Conservation (phyloP, 257 asterid genomes). For the Solanum corneliomulleri region DNA sequence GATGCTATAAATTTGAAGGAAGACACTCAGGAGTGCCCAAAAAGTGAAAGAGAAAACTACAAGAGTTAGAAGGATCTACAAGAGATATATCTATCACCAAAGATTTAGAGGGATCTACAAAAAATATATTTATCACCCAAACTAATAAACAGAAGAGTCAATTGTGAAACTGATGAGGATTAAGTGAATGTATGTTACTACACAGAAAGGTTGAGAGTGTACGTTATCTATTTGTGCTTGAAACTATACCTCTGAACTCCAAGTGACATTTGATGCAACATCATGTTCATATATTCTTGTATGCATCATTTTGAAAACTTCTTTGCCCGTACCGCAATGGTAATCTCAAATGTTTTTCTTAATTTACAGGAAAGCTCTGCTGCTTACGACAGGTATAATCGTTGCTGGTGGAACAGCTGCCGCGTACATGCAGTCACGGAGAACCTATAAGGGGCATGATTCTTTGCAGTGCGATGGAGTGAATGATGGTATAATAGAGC, state of each 20-base stretch:
- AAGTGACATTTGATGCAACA: not conserved
- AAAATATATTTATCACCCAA: not conserved
- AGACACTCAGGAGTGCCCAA: not conserved
- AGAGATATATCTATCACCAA: not conserved
- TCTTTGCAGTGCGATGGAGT: constrained; percentile 40
- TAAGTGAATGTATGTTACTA: not conserved
- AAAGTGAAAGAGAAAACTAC: not conserved
- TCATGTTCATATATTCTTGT: not conserved
- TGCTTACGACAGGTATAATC: constrained; percentile 77
- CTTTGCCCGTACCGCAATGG: not conserved
- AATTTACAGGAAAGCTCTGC: constrained; percentile 59
- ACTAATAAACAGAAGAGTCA: not conserved
- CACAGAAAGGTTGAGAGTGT: not conserved
- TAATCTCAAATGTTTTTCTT: not conserved
- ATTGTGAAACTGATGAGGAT: not conserved
- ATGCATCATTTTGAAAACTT: not conserved
- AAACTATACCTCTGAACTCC: not conserved
- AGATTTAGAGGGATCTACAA: not conserved
- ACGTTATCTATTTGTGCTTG: not conserved
- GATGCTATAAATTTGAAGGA: not conserved
- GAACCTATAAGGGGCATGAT: constrained; percentile 19
- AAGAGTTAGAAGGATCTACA: not conserved
- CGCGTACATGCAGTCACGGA: constrained; percentile 64
- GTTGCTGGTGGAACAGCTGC: constrained; percentile 96
- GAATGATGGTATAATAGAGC: constrained; percentile 19